phyloP scores from a whole-genome alignment of 2,329 filamentous ascomycete species.

The Fusarium tanahbumbuense region DNA sequence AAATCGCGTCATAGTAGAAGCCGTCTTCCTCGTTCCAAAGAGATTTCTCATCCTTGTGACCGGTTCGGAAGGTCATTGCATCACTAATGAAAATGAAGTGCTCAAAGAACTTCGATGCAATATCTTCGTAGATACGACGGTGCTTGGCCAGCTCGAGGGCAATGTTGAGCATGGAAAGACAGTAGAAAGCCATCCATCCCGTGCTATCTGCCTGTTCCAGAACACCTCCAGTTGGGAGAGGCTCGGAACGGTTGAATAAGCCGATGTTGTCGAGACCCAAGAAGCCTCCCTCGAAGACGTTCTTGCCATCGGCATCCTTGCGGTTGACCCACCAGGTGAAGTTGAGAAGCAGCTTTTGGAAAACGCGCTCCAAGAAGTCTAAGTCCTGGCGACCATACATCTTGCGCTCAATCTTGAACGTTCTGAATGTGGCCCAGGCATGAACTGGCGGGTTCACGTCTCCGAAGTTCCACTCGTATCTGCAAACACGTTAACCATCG shows the following conservation, averaged over 20 bases:
- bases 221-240: slow-evolving; percentile 90
- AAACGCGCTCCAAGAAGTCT: slow-evolving; percentile 94
- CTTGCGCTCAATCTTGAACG: slow-evolving; percentile 98
- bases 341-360: slow-evolving; percentile 94
- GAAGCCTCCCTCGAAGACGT: slow-evolving; percentile 97
- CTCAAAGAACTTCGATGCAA: slow-evolving; percentile 98
- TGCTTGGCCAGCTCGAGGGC: slow-evolving; percentile 95
- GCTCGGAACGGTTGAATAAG: slow-evolving; percentile 95
- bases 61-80: slow-evolving; percentile 89
- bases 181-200: slow-evolving; percentile 99
- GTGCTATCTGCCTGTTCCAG: slow-evolving; percentile 98
- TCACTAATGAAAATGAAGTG: slow-evolving; percentile 98
- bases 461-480: slow-evolving; percentile 95
- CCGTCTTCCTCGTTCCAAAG: slow-evolving; percentile 97
- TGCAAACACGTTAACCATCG: slow-evolving; percentile 44
- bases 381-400: slow-evolving; percentile 94
- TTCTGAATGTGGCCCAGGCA: slow-evolving; percentile 94
- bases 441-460: slow-evolving; percentile 98
- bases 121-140: slow-evolving; percentile 93
- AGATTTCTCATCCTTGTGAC: slow-evolving; percentile 77
- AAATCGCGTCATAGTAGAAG: slow-evolving; percentile 99
- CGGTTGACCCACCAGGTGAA: slow-evolving; percentile 99
- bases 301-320: slow-evolving; percentile 94
- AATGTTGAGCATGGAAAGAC: slow-evolving; percentile 96
- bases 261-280: slow-evolving; percentile 97